Percentiles rank a stretch among this genome's conserved stretches.
Evolutionary conservation across 805 yeast genomes (phyloP).

Genomic region (Pichia pseudocactophila): DNA sequence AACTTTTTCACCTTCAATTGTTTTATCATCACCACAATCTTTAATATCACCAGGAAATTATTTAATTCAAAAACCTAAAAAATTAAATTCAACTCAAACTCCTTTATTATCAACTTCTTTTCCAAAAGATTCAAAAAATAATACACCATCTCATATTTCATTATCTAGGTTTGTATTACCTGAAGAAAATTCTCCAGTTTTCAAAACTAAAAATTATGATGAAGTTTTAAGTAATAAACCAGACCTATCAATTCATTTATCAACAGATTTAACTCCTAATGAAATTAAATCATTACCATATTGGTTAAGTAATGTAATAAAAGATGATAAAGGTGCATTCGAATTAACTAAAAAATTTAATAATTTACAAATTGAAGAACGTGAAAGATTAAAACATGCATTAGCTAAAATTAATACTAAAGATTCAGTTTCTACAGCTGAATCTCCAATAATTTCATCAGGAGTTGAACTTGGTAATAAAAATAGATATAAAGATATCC

Average conservation of each 20-base stretch:
- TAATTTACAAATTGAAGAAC: conserved; percentile 60
- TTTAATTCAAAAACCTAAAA: conserved; percentile 14
- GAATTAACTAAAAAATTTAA: conserved; percentile 47
- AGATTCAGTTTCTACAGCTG: conserved; percentile 3
- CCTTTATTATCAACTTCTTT: conserved; percentile 4
- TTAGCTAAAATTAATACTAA: conserved; percentile 21
- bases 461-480: conserved; percentile 79
- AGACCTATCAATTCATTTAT: conserved; percentile 22
- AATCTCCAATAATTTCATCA: conserved; percentile 36
- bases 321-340: conserved; percentile 30
- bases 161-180: conserved; percentile 51
- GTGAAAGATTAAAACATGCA: conserved; percentile 49
- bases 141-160: conserved; percentile 18
- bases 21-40: conserved; percentile 4
- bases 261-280: conserved; percentile 15
- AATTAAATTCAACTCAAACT: not conserved
- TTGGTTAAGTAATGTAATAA: conserved; percentile 41
- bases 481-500: conserved; percentile 82
- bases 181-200: conserved; percentile 32
- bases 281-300: conserved; percentile 33
- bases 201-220: conserved; percentile 45
- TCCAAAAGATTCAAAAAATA: conserved; percentile 1
- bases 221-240: conserved; percentile 30
- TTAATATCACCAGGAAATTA: conserved; percentile 16
- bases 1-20: conserved; percentile 2